Evolutionary conservation across 2,329 filamentous ascomycete species (phyloP), one percentile per base, ranked within the genome.

Genomic region (Reticulascus tulasneorum): DNA sequence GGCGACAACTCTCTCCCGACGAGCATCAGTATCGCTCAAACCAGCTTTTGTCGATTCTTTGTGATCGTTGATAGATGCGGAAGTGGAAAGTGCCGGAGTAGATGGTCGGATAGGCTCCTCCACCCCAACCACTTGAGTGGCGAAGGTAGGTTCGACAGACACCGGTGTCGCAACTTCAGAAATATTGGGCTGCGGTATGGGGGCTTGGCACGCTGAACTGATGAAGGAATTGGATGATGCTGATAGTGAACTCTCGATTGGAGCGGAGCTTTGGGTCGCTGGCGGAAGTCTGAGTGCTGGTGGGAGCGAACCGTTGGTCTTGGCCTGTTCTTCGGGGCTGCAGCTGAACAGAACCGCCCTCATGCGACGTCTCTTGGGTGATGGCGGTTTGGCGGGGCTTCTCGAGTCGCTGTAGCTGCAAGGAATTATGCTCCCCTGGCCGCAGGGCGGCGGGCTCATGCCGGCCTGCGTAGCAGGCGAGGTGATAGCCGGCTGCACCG

Each of bases 311-410:
- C n/a, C n/a, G n/a, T n/a, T n/a, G n/a, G n/a, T n/a, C n/a, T n/a
- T n/a, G n/a, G n/a, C n/a, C 23, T 15, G 32, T 16, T 9, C 15
- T 18, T 7, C 26, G 23, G 35, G 35, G 21, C 15, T 31, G 10
- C 50, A 42, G 20, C 45, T 35, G 18, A 53, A 49, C 12, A 39
- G 39, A 22, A 59, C 51, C 4, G 33, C 33, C 30, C 57, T 62
- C 31, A 53, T 51, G 9, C 48, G 47, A 21, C 46, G 47, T 9
- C 37, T 29, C 34, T 46, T 40, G 16, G 33, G 35, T 21, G 29
- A 34, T 23, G 32, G 19, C 26, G 17, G 17, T 18, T 31, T 33
- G 20, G 28, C 22, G 16, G 29, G 17, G 34, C 29, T 30, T 33
- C 28, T 37, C 28, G 18, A 23, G 26, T 31, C 37, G 20, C 17